Conservation (phyloP, 768 basidiomycete species). For the Cystofilobasidium capitatum region DNA sequence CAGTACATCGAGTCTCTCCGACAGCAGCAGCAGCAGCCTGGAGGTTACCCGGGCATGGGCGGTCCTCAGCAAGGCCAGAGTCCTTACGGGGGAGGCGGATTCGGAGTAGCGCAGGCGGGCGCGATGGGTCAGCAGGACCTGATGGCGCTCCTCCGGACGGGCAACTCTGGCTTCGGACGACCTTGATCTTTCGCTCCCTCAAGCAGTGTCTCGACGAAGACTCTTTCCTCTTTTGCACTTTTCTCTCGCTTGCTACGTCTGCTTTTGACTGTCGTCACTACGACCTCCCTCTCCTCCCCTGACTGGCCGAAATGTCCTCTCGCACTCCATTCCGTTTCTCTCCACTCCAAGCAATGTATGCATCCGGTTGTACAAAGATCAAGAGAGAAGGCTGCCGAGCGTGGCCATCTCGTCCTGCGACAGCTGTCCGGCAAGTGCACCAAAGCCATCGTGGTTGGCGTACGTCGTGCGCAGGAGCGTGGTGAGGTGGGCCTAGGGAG, state of each 20-base stretch:
- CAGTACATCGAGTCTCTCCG: conserved; percentile 7
- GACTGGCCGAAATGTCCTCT: too few relatives aligned
- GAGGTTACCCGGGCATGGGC: too few relatives aligned
- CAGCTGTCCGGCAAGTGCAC: conserved; percentile 55
- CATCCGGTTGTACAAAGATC: too few relatives aligned
- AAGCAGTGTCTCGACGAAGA: too few relatives aligned
- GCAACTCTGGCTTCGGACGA: not conserved
- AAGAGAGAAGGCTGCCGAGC: conserved; percentile 37
- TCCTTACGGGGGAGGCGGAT: not conserved
- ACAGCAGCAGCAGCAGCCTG: conserved; percentile 19
- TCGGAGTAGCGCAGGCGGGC: not conserved
- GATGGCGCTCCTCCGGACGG: conserved; percentile 3
- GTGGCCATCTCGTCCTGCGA: conserved; percentile 61
- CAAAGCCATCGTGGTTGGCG: conserved; percentile 52
- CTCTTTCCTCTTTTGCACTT: too few relatives aligned
- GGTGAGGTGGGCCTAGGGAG: conserved; percentile 36
- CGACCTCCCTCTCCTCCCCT: too few relatives aligned
- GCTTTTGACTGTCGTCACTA: too few relatives aligned
- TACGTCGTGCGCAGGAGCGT: conserved; percentile 37
- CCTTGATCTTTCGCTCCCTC: too few relatives aligned
- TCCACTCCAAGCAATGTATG: too few relatives aligned
- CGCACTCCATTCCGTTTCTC: too few relatives aligned
- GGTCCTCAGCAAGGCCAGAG: not conserved
- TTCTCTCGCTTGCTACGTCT: too few relatives aligned
- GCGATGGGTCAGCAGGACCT: not conserved